A percentile compares a stretch with the other conserved stretches of the same genome.
phyloP scores from a whole-genome alignment of 257 asterid species.

The Marsdenia floribunda region DNA sequence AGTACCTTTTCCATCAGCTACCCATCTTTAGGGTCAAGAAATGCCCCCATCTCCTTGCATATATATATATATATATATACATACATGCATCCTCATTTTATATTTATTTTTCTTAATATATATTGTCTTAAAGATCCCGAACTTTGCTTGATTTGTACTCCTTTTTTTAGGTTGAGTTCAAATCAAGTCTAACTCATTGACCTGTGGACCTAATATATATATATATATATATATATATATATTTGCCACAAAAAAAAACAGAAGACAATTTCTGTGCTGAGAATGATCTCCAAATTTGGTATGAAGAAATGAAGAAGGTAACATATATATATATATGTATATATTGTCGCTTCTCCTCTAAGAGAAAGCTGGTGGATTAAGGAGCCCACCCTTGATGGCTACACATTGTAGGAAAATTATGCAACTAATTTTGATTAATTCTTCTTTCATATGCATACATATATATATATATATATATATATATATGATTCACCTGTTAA shows the following conservation, averaged over 20 bases:
- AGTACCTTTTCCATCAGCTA: slow-evolving; percentile 2
- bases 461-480: too few relatives aligned
- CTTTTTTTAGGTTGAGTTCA: slow-evolving; percentile 24
- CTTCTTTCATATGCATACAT: neutral
- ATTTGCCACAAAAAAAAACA: slow-evolving; percentile 1
- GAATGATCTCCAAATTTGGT: neutral
- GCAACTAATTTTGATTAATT: neutral
- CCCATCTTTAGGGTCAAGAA: slow-evolving; percentile 15
- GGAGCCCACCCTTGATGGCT: slow-evolving; percentile 38
- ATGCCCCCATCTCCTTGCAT: neutral
- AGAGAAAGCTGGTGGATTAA: slow-evolving; percentile 36
- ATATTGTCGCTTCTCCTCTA: slow-evolving; percentile 42
- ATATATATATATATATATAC: too few relatives aligned
- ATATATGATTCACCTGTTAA: too few relatives aligned
- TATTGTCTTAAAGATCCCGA: neutral
- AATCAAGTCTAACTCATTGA: slow-evolving; percentile 18
- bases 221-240: neutral
- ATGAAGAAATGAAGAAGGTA: neutral
- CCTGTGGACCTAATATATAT: slow-evolving; percentile 13
- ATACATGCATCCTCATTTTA: neutral
- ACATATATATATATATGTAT: neutral
- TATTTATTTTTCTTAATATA: too few relatives aligned
- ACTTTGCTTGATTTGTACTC: slow-evolving; percentile 26
- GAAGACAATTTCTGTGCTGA: neutral
- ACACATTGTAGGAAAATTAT: slow-evolving; percentile 9